Conservation (phyloP, 2,329 filamentous ascomycete genomes). For the Cercospora beticola region DNA sequence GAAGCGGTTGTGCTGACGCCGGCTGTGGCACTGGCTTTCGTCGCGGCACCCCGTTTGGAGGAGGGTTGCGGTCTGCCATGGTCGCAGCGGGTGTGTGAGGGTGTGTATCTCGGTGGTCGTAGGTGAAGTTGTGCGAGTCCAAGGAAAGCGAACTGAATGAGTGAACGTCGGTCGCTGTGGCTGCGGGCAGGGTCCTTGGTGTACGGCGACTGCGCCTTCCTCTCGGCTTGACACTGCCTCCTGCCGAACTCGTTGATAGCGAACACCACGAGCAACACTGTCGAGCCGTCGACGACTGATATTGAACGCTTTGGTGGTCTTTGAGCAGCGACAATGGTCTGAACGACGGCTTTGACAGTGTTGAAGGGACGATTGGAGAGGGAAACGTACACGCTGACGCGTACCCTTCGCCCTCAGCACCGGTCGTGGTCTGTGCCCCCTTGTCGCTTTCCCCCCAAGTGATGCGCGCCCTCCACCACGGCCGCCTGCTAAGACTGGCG, state of each 20-base stretch:
- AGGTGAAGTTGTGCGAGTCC: neutral
- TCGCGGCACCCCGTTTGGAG: conserved; percentile 32
- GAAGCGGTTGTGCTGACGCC: conserved; percentile 27
- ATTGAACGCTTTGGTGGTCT: neutral
- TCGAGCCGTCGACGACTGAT: neutral
- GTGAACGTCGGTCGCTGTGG: neutral
- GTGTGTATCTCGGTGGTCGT: neutral
- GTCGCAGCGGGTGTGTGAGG: conserved; percentile 10
- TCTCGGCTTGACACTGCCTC: neutral
- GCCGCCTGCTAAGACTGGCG: neutral
- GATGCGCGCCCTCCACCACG: neutral
- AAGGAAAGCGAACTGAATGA: neutral
- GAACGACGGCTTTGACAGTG: conserved; percentile 3
- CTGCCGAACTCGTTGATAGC: neutral
- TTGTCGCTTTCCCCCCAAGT: neutral
- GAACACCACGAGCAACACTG: neutral
- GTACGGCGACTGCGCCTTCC: neutral
- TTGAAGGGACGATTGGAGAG: conserved; percentile 1
- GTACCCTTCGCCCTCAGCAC: neutral
- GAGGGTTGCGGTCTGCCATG: conserved; percentile 32
- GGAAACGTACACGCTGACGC: neutral
- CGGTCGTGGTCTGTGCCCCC: neutral
- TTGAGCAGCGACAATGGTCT: neutral
- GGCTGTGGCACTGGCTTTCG: conserved; percentile 34
- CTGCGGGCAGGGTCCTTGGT: neutral